Evolutionary conservation across 306 rosid species (phyloP).

Genomic region (Rosa persica): DNA sequence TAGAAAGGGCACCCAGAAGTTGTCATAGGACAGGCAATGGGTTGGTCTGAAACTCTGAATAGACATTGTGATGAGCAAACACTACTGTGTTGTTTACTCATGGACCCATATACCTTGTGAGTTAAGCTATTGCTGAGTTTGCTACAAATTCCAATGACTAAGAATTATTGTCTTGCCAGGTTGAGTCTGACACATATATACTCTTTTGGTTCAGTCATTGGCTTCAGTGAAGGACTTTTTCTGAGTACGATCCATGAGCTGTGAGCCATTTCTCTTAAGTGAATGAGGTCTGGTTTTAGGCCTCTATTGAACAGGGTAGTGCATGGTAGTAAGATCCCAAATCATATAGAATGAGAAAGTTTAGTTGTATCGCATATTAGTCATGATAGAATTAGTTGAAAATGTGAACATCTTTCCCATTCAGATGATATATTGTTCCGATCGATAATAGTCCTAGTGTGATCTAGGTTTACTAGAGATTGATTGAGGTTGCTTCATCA

Average conservation of each 20-base stretch:
- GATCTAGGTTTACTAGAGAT: background rate
- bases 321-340: background rate
- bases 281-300: background rate
- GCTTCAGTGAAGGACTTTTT: background rate
- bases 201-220: background rate
- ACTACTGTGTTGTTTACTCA: background rate
- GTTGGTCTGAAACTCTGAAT: background rate
- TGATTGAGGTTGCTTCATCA: background rate
- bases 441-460: background rate
- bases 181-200: background rate
- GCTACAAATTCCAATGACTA: slow-evolving; percentile 20
- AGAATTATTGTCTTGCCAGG: slow-evolving; percentile 9
- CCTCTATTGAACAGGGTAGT: background rate
- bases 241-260: background rate
- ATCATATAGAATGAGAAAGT: background rate
- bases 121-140: slow-evolving; percentile 19
- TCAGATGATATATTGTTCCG: too few species aligned
- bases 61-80: slow-evolving; percentile 5
- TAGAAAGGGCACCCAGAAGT: slow-evolving; percentile 6
- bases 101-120: slow-evolving; percentile 11
- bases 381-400: too few species aligned
- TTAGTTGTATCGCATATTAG: background rate
- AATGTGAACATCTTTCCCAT: too few species aligned
- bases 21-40: slow-evolving; percentile 33
- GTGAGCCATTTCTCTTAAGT: background rate